Conservation (phyloP, 169 alveolate species). For the Eimeria praecox region DNA sequence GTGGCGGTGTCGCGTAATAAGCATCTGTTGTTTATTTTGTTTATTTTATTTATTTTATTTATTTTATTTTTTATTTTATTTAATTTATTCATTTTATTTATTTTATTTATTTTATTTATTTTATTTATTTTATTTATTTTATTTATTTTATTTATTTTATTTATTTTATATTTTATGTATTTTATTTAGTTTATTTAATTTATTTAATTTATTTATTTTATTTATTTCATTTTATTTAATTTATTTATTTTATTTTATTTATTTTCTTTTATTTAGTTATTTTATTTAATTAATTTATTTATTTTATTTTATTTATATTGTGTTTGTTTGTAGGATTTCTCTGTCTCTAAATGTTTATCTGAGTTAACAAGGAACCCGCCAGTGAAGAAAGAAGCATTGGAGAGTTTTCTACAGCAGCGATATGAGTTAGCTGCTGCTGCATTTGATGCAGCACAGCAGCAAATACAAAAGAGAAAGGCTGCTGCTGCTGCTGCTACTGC, state of each 20-base stretch:
- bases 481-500: constrained; percentile 67
- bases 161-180: neutral
- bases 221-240: too few species aligned
- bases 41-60: too few species aligned
- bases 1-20: too few species aligned
- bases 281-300: too few species aligned
- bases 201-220: neutral
- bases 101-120: too few species aligned
- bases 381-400: neutral
- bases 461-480: constrained; percentile 32
- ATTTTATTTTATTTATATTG: neutral
- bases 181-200: neutral
- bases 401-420: constrained; percentile 20
- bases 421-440: constrained; percentile 68
- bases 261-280: too few species aligned
- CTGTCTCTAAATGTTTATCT: constrained; percentile 58
- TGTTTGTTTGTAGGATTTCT: constrained; percentile 50
- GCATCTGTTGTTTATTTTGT: too few species aligned
- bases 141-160: too few species aligned
- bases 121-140: too few species aligned
- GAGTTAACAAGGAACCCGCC: constrained; percentile 71
- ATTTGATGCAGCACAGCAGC: constrained; percentile 69
- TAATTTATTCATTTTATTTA: too few species aligned
- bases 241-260: too few species aligned
- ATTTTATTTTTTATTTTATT: too few species aligned